A percentile compares a stretch with the other conserved stretches of the same genome.
These are phyloP conservation scores for Anethum foeniculum DNA, from an alignment of 140 eudicot species.

Conservation along the genomic window DNA sequence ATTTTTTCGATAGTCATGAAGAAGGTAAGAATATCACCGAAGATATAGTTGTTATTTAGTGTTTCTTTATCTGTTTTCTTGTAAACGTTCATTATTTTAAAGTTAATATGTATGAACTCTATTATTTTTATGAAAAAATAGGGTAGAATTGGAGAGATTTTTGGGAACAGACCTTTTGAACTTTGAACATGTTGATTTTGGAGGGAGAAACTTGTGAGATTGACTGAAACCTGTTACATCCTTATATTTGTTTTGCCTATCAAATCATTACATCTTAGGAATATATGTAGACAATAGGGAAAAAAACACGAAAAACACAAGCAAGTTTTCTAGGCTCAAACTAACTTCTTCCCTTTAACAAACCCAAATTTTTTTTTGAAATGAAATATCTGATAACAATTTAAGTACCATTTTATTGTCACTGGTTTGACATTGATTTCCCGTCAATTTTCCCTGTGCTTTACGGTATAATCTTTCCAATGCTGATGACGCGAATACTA, in stretches of 20 bases:
- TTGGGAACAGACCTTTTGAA: not conserved
- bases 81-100: no score
- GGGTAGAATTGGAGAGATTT: not conserved
- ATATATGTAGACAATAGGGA: not conserved
- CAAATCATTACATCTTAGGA: not conserved
- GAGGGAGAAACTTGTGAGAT: not conserved
- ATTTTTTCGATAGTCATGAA: slow-evolving; percentile 66
- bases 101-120: not conserved
- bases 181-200: not conserved
- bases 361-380: not conserved
- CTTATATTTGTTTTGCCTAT: not conserved
- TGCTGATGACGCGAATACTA: not conserved
- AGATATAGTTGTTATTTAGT: no score
- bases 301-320: not conserved
- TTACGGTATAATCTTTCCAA: not conserved
- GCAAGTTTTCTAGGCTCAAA: not conserved
- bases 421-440: not conserved
- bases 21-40: slow-evolving; percentile 50
- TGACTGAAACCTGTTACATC: not conserved
- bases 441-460: not conserved
- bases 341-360: not conserved
- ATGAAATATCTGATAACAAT: not conserved
- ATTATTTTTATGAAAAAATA: not conserved
- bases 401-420: not conserved
- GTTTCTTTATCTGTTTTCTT: no score